These are phyloP conservation scores for Coelastrella sp. DNA, from an alignment of 139 green algal genomes.

Conservation along the genomic window DNA sequence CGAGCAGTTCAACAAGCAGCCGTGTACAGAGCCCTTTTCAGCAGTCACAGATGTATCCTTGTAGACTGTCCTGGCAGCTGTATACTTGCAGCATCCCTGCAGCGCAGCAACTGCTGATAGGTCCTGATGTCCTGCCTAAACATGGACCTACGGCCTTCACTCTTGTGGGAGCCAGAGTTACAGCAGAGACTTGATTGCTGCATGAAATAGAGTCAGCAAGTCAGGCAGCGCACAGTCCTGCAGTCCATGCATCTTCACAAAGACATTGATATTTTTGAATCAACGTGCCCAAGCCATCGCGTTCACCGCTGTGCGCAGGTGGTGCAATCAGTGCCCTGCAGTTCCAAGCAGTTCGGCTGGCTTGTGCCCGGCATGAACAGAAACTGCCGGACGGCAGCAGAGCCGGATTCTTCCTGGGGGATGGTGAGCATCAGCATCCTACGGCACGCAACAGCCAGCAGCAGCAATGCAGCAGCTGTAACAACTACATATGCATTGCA, in stretches of 20 bases:
- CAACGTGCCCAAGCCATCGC: not conserved
- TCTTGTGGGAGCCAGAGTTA: too few relatives aligned
- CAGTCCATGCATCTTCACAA: not conserved
- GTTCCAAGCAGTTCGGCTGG: constrained; percentile 58
- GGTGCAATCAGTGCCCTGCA: constrained; percentile 60
- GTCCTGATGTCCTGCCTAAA: too few relatives aligned
- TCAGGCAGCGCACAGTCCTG: not conserved
- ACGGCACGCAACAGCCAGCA: not conserved
- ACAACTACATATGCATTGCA: not conserved
- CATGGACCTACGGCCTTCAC: too few relatives aligned
- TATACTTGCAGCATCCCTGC: not conserved
- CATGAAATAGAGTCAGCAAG: not conserved
- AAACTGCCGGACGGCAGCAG: constrained; percentile 57
- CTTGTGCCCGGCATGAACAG: constrained; percentile 60
- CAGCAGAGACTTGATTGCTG: too few relatives aligned
- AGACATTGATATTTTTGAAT: not conserved
- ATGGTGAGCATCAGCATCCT: constrained; percentile 55
- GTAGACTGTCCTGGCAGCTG: not conserved
- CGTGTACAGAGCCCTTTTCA: too few relatives aligned
- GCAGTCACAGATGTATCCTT: too few relatives aligned
- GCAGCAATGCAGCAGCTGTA: not conserved
- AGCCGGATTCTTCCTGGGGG: constrained; percentile 79
- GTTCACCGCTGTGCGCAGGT: not conserved
- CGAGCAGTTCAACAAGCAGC: not conserved
- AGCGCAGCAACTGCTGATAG: not conserved